Percentiles rank a stretch among this genome's conserved stretches.
Conservation (phyloP, 2,329 filamentous ascomycete genomes). For the Kalmusia sp. region DNA sequence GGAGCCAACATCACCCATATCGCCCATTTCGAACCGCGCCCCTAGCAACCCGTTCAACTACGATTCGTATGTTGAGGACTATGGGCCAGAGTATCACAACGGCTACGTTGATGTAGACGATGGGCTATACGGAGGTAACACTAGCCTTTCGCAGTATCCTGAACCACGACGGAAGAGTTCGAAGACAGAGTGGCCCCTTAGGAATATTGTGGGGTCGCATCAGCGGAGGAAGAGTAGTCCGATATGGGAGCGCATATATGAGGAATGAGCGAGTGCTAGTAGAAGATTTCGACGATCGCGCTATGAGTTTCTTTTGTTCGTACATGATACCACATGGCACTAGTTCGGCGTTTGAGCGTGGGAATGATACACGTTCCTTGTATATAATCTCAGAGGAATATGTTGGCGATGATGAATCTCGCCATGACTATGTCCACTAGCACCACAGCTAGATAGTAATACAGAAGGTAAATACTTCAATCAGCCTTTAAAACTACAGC, state of each 20-base stretch:
- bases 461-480: constrained; percentile 3
- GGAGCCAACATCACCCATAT: constrained; percentile 21
- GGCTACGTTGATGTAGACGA: constrained; percentile 31
- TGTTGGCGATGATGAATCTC: not conserved
- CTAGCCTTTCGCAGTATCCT: constrained; percentile 35
- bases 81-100: constrained; percentile 36
- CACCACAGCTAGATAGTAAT: not conserved
- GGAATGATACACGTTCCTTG: not conserved
- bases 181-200: constrained; percentile 42
- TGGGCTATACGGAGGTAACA: constrained; percentile 38
- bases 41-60: constrained; percentile 33
- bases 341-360: not conserved
- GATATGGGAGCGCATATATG: constrained; percentile 43
- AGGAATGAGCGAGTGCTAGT: constrained; percentile 21
- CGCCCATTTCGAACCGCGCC: constrained; percentile 18
- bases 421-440: not conserved
- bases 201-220: constrained; percentile 23
- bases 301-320: constrained; percentile 25
- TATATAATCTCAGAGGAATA: not conserved
- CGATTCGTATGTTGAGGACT: constrained; percentile 39
- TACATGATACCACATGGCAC: constrained; percentile 21
- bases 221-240: constrained; percentile 33
- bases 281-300: constrained; percentile 2
- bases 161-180: constrained; percentile 23
- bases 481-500: constrained; percentile 27